Base-by-base conservation (phyloP, 257 asterid genomes). In the Solanum clarkiae region DNA sequence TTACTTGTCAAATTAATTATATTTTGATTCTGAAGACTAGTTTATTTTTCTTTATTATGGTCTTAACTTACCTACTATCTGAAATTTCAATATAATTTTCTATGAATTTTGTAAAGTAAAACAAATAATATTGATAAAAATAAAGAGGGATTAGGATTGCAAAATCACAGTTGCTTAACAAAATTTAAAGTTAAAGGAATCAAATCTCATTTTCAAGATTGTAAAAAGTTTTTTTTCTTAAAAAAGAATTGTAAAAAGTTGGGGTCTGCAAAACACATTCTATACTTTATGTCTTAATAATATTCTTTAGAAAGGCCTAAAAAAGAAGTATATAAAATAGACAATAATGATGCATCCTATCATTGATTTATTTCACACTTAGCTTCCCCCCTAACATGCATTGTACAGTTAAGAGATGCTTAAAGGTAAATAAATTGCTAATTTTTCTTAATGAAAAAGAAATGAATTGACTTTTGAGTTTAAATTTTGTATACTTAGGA, bases 151-250 rank as follows among this genome's bases (percentile, higher is more conserved):
- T 53, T 29, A 54, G 26, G 51, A 79, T 79, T 53, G 83, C 83
- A 79, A 79, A 54, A 32, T 16, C 24, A 6, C 10, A 85, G 89
- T 87, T 84, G 92, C 90, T 90, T 90, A 90, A 83, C 92, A 90
- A 88, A 88, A 85, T 83, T 2, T 53, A 79, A 79, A 79, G 83
- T 53, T 36, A 68, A 49, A 66, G 84, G 93, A 88, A 91, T 90
- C 91, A 86, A 88, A 88, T 89, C 92, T 88, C 80, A 18, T 70
- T 70, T 84, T 72, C 68, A 71, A 84, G 80, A 42, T 51, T 84
- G 72, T 45, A 65, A 81, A 86, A 89, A 86, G 86, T 66, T 54
- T 68, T 16, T 54, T 32, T 68, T 42, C n/a, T 68, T 68, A 15
- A 32, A 68, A 68, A 66, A 71, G 77, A 80, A 42, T 44, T 84